Base-by-base conservation (phyloP, 805 yeast species). In the Hagleromyces aurorensis region DNA sequence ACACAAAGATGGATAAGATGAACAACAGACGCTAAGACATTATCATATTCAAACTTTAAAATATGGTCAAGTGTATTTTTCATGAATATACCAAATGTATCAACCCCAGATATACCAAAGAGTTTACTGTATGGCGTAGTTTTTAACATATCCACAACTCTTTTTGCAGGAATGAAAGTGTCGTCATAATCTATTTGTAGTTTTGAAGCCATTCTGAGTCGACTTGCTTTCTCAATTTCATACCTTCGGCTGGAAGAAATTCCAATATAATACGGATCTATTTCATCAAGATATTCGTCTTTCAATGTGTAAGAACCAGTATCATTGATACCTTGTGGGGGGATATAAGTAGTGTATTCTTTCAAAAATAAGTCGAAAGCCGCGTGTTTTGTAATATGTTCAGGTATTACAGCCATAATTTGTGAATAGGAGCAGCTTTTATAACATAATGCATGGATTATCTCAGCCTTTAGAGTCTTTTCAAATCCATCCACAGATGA, bases 251-350 rank as follows among this genome's bases (percentile, higher is more conserved):
- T 85, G 0, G 89, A 61, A 0, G 80, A 64, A 44, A 79, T 80
- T 43, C 85, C 86, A 35, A 82, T 66, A 49, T 78, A 89, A 47
- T 73, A 87, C 0, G 96, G 94, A 51, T 89, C 91, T 23, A 87
- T 70, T 16, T 67, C 59, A 2, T 60, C 62, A 32, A 58, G 65
- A 16, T 60, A 58, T 28, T 73, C 67, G 3, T 69, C 65, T 46
- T 81, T 85, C 36, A 91, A 64, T 16, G 73, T 62, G 54, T 81
- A 89, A 15, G 70, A 51, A 2, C 94, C 84, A 13, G 66, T 55
- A 40, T 80, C 80, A 14, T 67, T 53, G 12, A 67, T 41, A 4
- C 75, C 72, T 4, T 67, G 58, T 3, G 93, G 86, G 1, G 79
- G 67, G n/a, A 64, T 64, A 40, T 67, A 75, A 19, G 65, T 71